Base-by-base conservation (phyloP, 2,329 filamentous ascomycete species). In the Podosphaera fusca region DNA sequence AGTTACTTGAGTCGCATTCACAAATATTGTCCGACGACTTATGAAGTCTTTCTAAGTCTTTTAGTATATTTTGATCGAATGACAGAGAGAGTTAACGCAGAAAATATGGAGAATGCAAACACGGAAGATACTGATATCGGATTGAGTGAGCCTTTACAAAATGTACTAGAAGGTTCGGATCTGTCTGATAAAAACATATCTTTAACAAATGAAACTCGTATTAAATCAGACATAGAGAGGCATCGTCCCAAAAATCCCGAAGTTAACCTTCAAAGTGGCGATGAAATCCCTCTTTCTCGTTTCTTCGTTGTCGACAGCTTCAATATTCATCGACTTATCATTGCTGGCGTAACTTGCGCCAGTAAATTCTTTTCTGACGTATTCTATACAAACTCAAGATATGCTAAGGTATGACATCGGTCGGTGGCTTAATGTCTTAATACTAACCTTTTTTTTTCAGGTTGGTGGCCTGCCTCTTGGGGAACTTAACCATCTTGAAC, bases 331-430 rank as follows among this genome's bases (percentile, higher is more conserved):
- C 82, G 92, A 57, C 74, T 98, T 57, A 89, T 96, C 57, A 98
- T 98, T 67, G 87, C 92, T 1, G 92, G 90, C 40, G 92, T 98
- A 50, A 98, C 92, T 2, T 96, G 92, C 70, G 89, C 92, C 4
- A 96, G 90, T 78, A 98, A 98, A 70, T 98, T 96, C 75, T 98
- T 98, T 71, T 96, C 90, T 4, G 80, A 98, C 71, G 90, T 96
- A 46, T 98, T 98, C 66, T 98, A 96, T 69, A 98, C 92, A 8
- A 98, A 98, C 70, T 96, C 92, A 57, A 80, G 92, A 81, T 98
- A 98, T 69, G 92, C 92, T 59, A 98, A 96, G 85, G 92, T 95
- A 75, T 72, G 38, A 5, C n/a, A 34, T 42, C 14, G 45, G 31
- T 29, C 53, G 53, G 58, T 57, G 45, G 49, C 45, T 57, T 35